Conservation (phyloP, 495 filamentous ascomycete genomes). For the Platismatia glauca region DNA sequence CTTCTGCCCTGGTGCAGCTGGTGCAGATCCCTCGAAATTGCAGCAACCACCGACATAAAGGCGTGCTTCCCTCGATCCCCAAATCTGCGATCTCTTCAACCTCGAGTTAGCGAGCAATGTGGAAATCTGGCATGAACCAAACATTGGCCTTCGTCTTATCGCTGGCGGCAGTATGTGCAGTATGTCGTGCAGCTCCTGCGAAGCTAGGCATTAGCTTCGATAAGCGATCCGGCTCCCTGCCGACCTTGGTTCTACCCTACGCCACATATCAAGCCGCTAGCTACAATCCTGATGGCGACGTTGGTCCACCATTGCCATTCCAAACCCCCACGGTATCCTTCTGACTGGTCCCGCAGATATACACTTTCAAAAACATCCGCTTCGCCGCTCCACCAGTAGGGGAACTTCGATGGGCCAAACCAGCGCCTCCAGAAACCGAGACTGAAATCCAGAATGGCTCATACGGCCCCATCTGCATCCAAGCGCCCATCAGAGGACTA, state of each 20-base stretch:
- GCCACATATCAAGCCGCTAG: constrained; percentile 29
- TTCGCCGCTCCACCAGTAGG: constrained; percentile 49
- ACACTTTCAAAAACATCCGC: constrained; percentile 48
- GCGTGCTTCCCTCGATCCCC: not conserved
- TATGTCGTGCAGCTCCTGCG: constrained; percentile 10
- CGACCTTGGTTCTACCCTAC: constrained; percentile 31
- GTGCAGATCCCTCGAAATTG: not conserved
- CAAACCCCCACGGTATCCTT: not conserved
- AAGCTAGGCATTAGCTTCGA: constrained; percentile 22
- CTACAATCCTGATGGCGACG: constrained; percentile 32
- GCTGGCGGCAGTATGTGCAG: not conserved
- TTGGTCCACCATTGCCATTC: constrained; percentile 16
- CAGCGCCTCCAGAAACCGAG: constrained; percentile 39
- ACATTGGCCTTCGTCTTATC: not conserved
- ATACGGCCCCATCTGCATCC: constrained; percentile 36
- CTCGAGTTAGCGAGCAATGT: not conserved
- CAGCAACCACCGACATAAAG: not conserved
- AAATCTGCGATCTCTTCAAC: not conserved
- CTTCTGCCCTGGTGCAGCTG: too few relatives aligned
- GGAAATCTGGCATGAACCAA: not conserved
- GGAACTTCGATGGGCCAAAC: constrained; percentile 47
- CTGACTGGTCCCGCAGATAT: constrained; percentile 23
- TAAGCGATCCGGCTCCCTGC: constrained; percentile 23
- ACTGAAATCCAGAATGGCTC: constrained; percentile 43
- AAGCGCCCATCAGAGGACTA: constrained; percentile 34